A percentile compares a stretch with the other conserved stretches of the same genome.
Evolutionary conservation across 768 basidiomycete genomes (phyloP).

Genomic region (Termitomyces heimii): DNA sequence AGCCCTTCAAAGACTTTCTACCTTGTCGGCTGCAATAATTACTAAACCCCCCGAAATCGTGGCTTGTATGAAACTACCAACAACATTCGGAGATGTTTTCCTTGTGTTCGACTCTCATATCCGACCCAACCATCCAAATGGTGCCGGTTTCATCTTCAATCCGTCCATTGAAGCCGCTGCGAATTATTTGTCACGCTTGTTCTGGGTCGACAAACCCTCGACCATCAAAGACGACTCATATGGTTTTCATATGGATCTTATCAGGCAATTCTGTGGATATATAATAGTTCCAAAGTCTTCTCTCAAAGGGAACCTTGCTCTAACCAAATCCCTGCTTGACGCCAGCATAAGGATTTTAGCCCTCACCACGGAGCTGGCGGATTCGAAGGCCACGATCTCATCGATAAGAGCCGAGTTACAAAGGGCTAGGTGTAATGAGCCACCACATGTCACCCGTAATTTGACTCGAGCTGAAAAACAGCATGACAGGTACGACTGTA

Average conservation of each 20-base stretch:
- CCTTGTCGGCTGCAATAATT: constrained; percentile 41
- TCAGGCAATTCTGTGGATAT: constrained; percentile 56
- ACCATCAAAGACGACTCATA: constrained; percentile 20
- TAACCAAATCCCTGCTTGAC: constrained; percentile 34
- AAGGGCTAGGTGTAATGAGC: background rate
- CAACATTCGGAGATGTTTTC: constrained; percentile 33
- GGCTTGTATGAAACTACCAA: constrained; percentile 37
- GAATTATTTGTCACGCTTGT: constrained; percentile 35
- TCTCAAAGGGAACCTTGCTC: constrained; percentile 12
- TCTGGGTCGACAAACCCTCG: constrained; percentile 38
- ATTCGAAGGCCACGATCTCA: constrained; percentile 21
- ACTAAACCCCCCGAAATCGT: constrained; percentile 72
- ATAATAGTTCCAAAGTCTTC: constrained; percentile 34
- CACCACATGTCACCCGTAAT: background rate
- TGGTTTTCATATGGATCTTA: constrained; percentile 58
- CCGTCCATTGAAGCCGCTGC: constrained; percentile 38
- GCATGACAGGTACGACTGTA: background rate
- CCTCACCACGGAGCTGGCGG: constrained; percentile 33
- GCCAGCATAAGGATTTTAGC: constrained; percentile 44
- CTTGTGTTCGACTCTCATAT: constrained; percentile 67
- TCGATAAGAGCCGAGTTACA: constrained; percentile 4
- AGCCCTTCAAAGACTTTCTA: constrained; percentile 17
- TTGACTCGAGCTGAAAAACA: background rate
- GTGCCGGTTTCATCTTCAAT: constrained; percentile 54
- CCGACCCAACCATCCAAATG: constrained; percentile 50